Conservation (phyloP, 805 yeast species). For the Maudiozyma bulderi region DNA sequence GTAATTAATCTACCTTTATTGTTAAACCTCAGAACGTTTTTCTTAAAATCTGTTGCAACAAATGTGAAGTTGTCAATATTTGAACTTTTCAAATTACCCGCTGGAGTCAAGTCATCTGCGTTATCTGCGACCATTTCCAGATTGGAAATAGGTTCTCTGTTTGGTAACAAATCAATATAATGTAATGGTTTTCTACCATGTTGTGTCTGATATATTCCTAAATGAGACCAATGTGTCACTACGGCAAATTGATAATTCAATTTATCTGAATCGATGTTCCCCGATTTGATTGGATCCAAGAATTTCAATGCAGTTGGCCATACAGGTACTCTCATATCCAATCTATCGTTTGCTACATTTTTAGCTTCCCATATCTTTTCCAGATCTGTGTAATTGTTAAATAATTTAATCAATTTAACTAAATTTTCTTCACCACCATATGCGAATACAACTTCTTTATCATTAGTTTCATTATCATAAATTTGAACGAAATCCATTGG, state of each 20-base stretch:
- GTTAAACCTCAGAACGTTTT: constrained; percentile 50
- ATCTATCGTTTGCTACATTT: constrained; percentile 69
- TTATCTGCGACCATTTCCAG: constrained; percentile 10
- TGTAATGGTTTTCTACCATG: constrained; percentile 58
- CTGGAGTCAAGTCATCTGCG: constrained; percentile 5
- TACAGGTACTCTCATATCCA: constrained; percentile 75
- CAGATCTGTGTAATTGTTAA: constrained; percentile 16
- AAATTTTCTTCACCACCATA: constrained; percentile 75
- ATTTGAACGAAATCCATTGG: constrained; percentile 40
- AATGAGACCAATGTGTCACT: constrained; percentile 46
- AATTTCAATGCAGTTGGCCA: constrained; percentile 54
- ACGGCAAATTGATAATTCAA: constrained; percentile 42
- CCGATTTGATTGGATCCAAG: constrained; percentile 30
- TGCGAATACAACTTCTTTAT: constrained; percentile 40
- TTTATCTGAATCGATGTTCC: constrained; percentile 15
- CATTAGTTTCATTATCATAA: constrained; percentile 31
- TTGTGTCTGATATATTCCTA: constrained; percentile 61
- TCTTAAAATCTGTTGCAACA: constrained; percentile 64
- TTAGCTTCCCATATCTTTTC: constrained; percentile 55
- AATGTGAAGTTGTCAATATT: constrained; percentile 33
- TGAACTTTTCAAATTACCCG: constrained; percentile 15
- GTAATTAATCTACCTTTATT: constrained; percentile 49
- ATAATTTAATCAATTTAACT: constrained; percentile 22
- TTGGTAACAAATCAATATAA: constrained; percentile 25
- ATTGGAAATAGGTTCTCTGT: constrained; percentile 21